Evolutionary conservation across 345 rosid genomes (phyloP).

Genomic region (Laguncularia racemosa): DNA sequence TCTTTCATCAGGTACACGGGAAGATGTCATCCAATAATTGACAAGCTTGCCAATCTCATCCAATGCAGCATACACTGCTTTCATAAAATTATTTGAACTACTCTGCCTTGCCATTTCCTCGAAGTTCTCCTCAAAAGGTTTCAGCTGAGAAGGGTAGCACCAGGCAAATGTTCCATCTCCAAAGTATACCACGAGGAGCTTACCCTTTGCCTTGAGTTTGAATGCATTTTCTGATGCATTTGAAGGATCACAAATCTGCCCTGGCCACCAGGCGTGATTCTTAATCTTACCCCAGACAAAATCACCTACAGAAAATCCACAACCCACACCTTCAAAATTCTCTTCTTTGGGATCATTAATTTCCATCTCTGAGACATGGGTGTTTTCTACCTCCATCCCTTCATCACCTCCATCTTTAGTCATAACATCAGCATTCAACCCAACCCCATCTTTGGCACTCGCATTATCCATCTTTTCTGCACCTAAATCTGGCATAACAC

Average conservation of each 20-base stretch:
- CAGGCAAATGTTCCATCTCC: constrained; percentile 91
- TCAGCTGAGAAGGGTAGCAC: constrained; percentile 78
- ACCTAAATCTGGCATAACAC: too few species aligned
- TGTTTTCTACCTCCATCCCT: constrained; percentile 9
- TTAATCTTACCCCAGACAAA: constrained; percentile 93
- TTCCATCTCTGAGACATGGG: constrained; percentile 5
- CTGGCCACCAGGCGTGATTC: constrained; percentile 99
- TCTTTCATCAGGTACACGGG: constrained; percentile 37
- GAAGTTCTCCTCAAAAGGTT: constrained; percentile 64
- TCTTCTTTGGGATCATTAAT: constrained; percentile 13
- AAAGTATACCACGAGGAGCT: constrained; percentile 72
- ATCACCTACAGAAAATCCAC: constrained; percentile 63
- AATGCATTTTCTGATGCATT: constrained; percentile 70
- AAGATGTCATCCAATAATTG: constrained; percentile 49
- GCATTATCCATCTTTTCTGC: too few species aligned
- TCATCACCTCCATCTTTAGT: constrained; percentile 10
- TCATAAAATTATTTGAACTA: constrained; percentile 37
- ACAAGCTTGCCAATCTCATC: constrained; percentile 62
- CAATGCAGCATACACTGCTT: constrained; percentile 48
- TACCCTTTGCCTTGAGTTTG: constrained; percentile 44
- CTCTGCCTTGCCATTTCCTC: constrained; percentile 50
- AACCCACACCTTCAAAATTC: constrained; percentile 22
- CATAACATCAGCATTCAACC: constrained; percentile 6
- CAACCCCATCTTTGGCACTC: background rate
- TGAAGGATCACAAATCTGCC: constrained; percentile 62